phyloP scores from a whole-genome alignment of 805 yeast genomes.

The Metschnikowia bowlesiae region DNA sequence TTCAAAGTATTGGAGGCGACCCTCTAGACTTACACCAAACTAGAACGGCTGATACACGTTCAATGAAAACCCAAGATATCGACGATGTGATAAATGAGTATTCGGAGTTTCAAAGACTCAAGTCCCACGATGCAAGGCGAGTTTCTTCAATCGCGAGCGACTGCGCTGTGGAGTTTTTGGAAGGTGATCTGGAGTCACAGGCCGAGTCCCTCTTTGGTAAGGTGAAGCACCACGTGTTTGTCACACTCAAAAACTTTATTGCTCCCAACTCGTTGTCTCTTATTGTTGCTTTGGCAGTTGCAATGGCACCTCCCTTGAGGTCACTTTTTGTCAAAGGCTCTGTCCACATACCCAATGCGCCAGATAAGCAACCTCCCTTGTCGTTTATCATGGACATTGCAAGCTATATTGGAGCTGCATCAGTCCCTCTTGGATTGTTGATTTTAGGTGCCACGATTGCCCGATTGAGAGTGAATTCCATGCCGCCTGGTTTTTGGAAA shows the following conservation, averaged over 20 bases:
- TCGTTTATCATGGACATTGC: conserved; percentile 82
- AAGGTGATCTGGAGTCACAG: background rate
- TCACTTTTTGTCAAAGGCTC: conserved; percentile 50
- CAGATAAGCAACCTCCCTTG: conserved; percentile 78
- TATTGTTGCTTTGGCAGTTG: conserved; percentile 57
- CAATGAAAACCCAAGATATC: conserved; percentile 30
- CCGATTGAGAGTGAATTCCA: conserved; percentile 52
- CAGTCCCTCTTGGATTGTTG: conserved; percentile 82
- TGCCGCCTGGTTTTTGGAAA: conserved; percentile 71
- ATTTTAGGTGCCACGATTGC: conserved; percentile 87
- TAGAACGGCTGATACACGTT: conserved; percentile 23
- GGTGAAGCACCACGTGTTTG: background rate
- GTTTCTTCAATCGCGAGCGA: background rate
- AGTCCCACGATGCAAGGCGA: conserved; percentile 13
- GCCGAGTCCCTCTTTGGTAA: background rate
- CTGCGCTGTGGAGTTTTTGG: conserved; percentile 11
- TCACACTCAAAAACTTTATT: conserved; percentile 44
- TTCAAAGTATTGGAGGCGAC: conserved; percentile 1
- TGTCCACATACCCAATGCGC: conserved; percentile 64
- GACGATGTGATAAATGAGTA: conserved; percentile 40
- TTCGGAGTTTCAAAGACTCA: conserved; percentile 42
- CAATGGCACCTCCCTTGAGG: conserved; percentile 75
- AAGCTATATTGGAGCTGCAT: conserved; percentile 75
- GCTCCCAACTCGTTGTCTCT: conserved; percentile 73
- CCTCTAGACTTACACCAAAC: conserved; percentile 4